Evolutionary conservation across 192 early-diverging fungal species (phyloP), one percentile per base, ranked within the genome.

Genomic region (Backusella psychrophila): DNA sequence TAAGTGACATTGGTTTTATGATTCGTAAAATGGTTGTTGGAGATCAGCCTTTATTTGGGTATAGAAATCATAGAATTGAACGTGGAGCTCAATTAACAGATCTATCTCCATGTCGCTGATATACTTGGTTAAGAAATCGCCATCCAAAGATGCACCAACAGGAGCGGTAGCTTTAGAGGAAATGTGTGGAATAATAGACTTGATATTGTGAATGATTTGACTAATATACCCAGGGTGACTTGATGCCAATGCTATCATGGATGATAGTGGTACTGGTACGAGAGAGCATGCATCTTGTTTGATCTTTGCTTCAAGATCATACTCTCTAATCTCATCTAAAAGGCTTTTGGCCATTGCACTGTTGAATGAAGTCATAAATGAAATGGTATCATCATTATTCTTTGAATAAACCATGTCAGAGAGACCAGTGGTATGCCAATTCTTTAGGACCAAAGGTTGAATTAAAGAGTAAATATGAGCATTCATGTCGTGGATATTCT

Each of bases 311-410:
- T 41, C 19, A 23, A 69, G 21, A 12, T 69, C 21, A 41, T 69
- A 69, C 11, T 7, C 35, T 19, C 38, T 23, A 11, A 69, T 69
- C 34, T 69, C 68, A 12, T 69, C 21, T 12, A 69, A 39, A 5
- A 69, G 11, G 12, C 23, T 69, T 35, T 41, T 39, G 1, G 68
- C 68, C 11, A 69, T 38, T 12, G 38, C 38, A n/a, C 38, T 38
- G 12, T 69, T 69, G 38, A 69, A 69, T 41, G 68, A 69, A 4
- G 68, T 38, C 38, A 69, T 41, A 12, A 69, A 69, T 17, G 68
- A 69, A 14, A 63, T 63, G 7, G 21, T 21, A n/a, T 41, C 6
- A n/a, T 41, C 6, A 1, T 21, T 21, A 26, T 29, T 2, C 3
- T 63, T 26, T 29, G 56, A 26, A 63, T 26, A 63, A 63, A 63